Percentiles rank a stretch among this genome's conserved stretches.
Evolutionary conservation across 352 stramenopile genomes (phyloP).

Genomic region (Pythium sukuiense): DNA sequence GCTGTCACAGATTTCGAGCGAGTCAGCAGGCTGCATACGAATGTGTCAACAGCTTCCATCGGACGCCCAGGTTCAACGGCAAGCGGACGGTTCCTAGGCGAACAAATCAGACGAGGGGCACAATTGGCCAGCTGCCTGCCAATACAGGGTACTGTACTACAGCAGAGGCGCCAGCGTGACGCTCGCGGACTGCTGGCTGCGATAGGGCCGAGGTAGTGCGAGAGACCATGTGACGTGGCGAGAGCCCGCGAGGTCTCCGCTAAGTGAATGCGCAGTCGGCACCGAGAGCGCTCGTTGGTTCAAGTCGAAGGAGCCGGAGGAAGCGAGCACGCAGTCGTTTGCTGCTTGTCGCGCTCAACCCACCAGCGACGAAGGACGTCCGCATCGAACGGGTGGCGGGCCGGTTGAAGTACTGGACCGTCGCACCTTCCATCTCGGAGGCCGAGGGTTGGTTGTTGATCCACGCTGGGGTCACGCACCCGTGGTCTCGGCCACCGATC

Average conservation of each 20-base stretch:
- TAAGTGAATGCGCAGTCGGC: constrained; percentile 11
- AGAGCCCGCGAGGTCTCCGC: too few relatives aligned
- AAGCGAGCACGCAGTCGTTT: constrained; percentile 8
- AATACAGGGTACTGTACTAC: not conserved
- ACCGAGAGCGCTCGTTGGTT: constrained; percentile 3
- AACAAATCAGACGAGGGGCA: not conserved
- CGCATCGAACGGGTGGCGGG: not conserved
- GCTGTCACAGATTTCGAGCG: constrained; percentile 5
- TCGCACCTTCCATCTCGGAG: constrained; percentile 1
- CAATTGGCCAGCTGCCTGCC: not conserved
- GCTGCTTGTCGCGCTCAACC: not conserved
- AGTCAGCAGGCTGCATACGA: constrained; percentile 1
- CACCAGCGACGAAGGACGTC: not conserved
- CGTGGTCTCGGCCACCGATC: not conserved
- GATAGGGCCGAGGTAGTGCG: not conserved
- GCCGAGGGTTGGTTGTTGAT: not conserved
- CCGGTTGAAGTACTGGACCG: constrained; percentile 7
- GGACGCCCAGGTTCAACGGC: constrained; percentile 5
- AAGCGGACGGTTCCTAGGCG: not conserved
- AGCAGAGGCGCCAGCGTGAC: not conserved
- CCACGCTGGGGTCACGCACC: not conserved
- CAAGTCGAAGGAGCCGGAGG: constrained; percentile 13
- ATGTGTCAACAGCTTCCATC: constrained; percentile 3
- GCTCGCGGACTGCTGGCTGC: not conserved
- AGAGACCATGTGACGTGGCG: constrained; percentile 4